Conservation (phyloP, 179 eudicot genomes). For the Pouteria campechiana region DNA sequence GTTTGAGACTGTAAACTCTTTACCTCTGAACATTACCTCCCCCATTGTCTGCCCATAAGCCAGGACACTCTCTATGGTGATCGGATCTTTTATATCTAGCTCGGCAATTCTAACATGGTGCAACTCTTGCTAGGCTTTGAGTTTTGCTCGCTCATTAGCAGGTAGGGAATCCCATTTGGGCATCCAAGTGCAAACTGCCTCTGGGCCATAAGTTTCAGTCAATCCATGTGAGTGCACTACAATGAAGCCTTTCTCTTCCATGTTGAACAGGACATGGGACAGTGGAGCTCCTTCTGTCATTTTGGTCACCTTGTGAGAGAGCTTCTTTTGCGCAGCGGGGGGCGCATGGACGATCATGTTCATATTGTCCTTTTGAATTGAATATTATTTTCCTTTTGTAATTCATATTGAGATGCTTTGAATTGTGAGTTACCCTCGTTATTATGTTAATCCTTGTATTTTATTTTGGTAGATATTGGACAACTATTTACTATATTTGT, state of each 20-base stretch:
- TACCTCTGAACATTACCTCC: constrained; percentile 81
- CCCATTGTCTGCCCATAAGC: constrained; percentile 72
- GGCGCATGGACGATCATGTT: constrained; percentile 59
- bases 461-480: no score
- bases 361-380: no score
- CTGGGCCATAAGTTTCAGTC: constrained; percentile 79
- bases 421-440: no score
- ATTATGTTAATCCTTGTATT: no score
- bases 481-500: no score
- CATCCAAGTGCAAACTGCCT: constrained; percentile 61
- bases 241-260: constrained; percentile 66
- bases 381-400: no score
- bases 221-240: constrained; percentile 64
- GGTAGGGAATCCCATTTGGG: constrained; percentile 68
- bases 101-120: constrained; percentile 50
- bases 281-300: constrained; percentile 84
- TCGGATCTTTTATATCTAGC: constrained; percentile 54
- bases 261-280: constrained; percentile 43
- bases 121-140: constrained; percentile 67
- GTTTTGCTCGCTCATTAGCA: constrained; percentile 25
- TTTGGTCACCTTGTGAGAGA: constrained; percentile 38
- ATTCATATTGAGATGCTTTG: no score
- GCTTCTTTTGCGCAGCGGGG: constrained; percentile 19
- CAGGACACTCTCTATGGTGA: constrained; percentile 59
- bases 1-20: constrained; percentile 71